phyloP scores from a whole-genome alignment of 2,329 filamentous ascomycete genomes.

The Beauveria varroae region DNA sequence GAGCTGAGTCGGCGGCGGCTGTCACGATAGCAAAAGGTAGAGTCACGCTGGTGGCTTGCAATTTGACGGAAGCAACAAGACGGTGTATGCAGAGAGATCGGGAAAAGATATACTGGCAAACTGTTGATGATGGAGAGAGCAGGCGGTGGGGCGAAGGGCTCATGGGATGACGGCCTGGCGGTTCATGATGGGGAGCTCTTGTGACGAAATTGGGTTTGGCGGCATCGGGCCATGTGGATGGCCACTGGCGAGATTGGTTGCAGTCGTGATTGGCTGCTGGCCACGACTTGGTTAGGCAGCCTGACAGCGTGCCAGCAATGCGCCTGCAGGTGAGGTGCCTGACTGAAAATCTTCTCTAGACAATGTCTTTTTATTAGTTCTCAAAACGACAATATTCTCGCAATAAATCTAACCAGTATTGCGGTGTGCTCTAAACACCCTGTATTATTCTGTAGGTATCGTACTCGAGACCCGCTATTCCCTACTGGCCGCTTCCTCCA shows the following conservation, averaged over 20 bases:
- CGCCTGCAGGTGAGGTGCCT: not conserved
- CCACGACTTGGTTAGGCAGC: not conserved
- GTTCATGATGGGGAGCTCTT: slow-evolving; percentile 7
- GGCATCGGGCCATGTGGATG: slow-evolving; percentile 11
- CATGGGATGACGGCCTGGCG: slow-evolving; percentile 7
- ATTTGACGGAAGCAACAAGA: not conserved
- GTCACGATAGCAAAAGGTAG: not conserved
- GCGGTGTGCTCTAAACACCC: too few relatives aligned
- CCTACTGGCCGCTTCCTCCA: too few relatives aligned
- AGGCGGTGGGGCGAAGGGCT: slow-evolving; percentile 6
- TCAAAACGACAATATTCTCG: too few relatives aligned
- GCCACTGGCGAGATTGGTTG: not conserved
- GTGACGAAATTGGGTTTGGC: slow-evolving; percentile 10
- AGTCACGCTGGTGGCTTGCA: not conserved
- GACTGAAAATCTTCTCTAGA: not conserved
- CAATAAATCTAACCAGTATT: too few relatives aligned
- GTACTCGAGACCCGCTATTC: too few relatives aligned
- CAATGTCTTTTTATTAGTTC: not conserved
- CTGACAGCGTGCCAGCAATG: too few relatives aligned
- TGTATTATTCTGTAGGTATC: too few relatives aligned
- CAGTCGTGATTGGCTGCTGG: slow-evolving; percentile 2
- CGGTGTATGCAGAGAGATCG: not conserved
- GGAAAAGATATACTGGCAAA: not conserved
- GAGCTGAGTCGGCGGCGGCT: not conserved
- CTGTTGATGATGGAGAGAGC: not conserved